Base-by-base conservation (phyloP, 1,139 yeast genomes). In the Geotrichum cucujoidarum region DNA sequence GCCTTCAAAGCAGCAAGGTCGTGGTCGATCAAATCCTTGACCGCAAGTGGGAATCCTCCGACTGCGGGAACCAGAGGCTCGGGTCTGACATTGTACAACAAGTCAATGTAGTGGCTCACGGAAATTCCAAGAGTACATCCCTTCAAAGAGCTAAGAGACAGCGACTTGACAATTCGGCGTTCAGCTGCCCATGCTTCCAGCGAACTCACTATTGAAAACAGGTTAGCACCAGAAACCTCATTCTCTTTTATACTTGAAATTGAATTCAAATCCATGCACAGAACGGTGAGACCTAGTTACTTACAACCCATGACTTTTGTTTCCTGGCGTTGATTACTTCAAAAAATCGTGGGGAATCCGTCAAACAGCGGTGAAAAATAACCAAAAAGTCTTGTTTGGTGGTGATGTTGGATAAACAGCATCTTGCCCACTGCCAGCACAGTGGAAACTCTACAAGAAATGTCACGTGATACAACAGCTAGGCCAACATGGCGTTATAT, bases 61-160 rank as follows among this genome's bases (percentile, higher is more conserved):
- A 85, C 76, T 4, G 95, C 95, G 44, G 83, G 85, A 44, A 82
- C 68, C 55, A 77, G 77, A 47, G 85, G 85, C 58, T 87, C 95
- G 41, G 84, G 72, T 50, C 87, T 69, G 33, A 83, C 71, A 42
- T 85, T 68, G 59, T 87, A 87, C 11, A 47, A 18, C 8, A 41
- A 31, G 13, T 33, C 40, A 21, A 50, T 41, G 22, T 50, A 50
- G 62, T 87, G 89, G 56, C 81, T 86, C 18, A 83, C 94, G 62
- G 89, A 96, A 43, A 89, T 84, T 47, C 96, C 97, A 46, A 89
- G 68, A 14, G 83, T 78, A 36, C 90, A 76, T 59, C 82, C 81
- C 54, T 74, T 78, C 54, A 89, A 71, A 8, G 79, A 69, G 35
- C 83, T 86, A 56, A 88, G 72, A 13, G 92, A 80, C 55, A 79